Base-by-base conservation (phyloP, 805 yeast genomes). In the Tetrapisispora taiwanensis region DNA sequence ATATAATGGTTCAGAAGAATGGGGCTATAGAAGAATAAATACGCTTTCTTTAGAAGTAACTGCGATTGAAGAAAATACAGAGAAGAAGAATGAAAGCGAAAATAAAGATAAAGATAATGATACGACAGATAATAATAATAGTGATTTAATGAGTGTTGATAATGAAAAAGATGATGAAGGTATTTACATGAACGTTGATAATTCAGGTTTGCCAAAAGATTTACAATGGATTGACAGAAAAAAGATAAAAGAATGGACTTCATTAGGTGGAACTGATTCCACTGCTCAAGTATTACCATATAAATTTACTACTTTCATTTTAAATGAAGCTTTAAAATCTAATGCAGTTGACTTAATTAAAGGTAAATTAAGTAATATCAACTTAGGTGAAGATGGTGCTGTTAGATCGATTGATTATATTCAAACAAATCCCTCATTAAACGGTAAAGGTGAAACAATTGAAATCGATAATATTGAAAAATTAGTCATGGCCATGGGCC, bases 221-320 rank as follows among this genome's bases (percentile, higher is more conserved):
- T 70, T 88, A 42, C 78, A 78, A 51, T 89, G 97, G 97, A 77
- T 88, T 51, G 72, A 76, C 41, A 71, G 74, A 30, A 71, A 74
- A 4, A 59, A 81, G 24, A 79, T 90, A 7, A 73, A 72, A 46
- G 80, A 75, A 45, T 87, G 95, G 81, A 78, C 89, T 1, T 73
- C 77, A 8, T 65, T 90, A 41, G 97, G 97, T 27, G 90, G 84
- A 19, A 74, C 76, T 27, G 89, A 82, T 48, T 79, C 94, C 13
- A 90, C 97, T 1, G 97, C 97, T 0, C 97, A 92, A 65, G 95
- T 92, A 6, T 97, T 90, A 60, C 97, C 98, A 2, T 87, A 83
- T 66, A 82, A 82, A 58, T 89, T 92, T 65, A 90, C 97, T n/a
- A 83, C 82, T 44, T 84, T 76, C 58, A 70, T 90, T 10, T 66